Evolutionary conservation across 345 rosid species (phyloP).

Genomic region (Ceriops tagal): DNA sequence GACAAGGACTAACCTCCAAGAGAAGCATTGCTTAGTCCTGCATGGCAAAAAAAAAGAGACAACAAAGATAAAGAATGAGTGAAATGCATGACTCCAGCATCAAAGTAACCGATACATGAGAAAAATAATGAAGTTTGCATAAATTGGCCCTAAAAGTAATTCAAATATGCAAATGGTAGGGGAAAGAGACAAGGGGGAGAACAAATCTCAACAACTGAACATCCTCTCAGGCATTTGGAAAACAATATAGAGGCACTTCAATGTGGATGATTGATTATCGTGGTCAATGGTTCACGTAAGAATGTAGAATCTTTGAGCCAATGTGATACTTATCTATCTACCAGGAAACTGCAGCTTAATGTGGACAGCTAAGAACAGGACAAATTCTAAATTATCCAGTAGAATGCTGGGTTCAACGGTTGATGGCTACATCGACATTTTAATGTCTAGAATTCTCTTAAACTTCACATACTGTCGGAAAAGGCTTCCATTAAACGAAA

Average conservation of each 20-base stretch:
- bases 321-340: no score
- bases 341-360: background rate
- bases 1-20: constrained; percentile 49
- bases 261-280: background rate
- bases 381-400: background rate
- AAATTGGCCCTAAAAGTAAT: background rate
- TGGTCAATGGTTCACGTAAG: background rate
- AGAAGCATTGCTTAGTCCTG: constrained; percentile 70
- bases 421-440: background rate
- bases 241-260: background rate
- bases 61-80: background rate
- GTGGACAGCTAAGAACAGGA: background rate
- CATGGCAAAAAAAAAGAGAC: constrained; percentile 18
- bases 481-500: background rate
- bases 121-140: background rate
- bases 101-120: background rate
- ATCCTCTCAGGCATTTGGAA: background rate
- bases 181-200: background rate
- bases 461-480: background rate
- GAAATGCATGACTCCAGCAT: background rate
- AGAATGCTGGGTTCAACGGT: background rate
- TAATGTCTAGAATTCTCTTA: background rate
- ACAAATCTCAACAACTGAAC: background rate
- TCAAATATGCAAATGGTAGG: background rate
- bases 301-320: no score